These are phyloP conservation scores for Spironucleus salmonicida DNA, from an alignment of 208 protist genomes.

Conservation along the genomic window DNA sequence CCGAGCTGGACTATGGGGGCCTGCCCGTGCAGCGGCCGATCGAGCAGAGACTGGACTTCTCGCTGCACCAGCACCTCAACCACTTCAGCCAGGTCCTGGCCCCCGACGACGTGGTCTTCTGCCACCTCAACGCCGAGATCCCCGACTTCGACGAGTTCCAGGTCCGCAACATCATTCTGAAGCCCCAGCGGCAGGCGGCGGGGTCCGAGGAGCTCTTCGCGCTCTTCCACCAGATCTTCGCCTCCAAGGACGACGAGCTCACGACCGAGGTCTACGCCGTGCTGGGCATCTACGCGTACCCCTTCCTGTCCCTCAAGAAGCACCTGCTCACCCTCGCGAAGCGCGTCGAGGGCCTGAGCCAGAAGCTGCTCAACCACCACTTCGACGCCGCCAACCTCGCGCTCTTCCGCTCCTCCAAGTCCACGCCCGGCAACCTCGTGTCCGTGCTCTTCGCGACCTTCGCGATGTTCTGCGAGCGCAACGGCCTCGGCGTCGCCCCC, in stretches of 20 bases:
- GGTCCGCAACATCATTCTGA: neutral
- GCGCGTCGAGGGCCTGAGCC: neutral
- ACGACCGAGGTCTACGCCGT: neutral
- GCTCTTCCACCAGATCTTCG: too few species aligned
- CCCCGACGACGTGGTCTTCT: neutral
- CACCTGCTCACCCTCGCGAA: neutral
- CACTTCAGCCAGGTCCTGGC: neutral
- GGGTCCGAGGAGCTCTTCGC: neutral
- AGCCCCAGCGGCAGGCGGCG: neutral
- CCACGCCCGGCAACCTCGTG: too few species aligned
- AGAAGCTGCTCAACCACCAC: neutral
- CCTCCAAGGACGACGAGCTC: neutral
- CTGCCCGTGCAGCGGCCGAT: too few species aligned
- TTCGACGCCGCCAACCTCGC: neutral
- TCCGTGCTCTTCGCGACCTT: too few species aligned
- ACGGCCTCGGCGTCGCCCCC: too few species aligned
- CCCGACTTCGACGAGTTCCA: neutral
- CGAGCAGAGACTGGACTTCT: too few species aligned
- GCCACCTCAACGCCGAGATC: neutral
- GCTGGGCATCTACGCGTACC: constrained; percentile 8
- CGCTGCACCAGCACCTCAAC: too few species aligned
- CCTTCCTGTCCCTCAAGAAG: neutral
- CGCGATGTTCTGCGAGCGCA: too few species aligned
- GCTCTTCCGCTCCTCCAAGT: neutral
- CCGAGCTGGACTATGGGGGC: too few species aligned